A percentile compares a stretch with the other conserved stretches of the same genome.
These are phyloP conservation scores for Paraconiothyrium brasiliense DNA, from an alignment of 2,329 filamentous ascomycete genomes.

Conservation along the genomic window DNA sequence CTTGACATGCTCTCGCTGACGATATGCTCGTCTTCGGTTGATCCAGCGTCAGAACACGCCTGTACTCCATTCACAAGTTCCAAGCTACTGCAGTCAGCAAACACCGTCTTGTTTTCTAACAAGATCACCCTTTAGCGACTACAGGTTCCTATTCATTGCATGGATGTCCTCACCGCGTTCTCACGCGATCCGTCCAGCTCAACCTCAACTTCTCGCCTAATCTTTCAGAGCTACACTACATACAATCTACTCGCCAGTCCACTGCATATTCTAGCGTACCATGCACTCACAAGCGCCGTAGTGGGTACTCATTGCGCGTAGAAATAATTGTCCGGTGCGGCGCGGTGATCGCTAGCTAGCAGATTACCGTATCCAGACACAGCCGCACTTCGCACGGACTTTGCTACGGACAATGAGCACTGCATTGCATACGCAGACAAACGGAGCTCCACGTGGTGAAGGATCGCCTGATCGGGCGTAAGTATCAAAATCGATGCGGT, in stretches of 20 bases:
- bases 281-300: not conserved
- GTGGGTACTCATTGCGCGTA: not conserved
- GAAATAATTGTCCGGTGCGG: not conserved
- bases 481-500: not conserved
- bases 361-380: not conserved
- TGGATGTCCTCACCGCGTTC: too few relatives aligned
- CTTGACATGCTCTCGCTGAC: too few relatives aligned
- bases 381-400: slow-evolving; percentile 12
- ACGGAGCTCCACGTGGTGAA: slow-evolving; percentile 9
- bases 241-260: not conserved
- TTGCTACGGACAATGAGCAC: slow-evolving; percentile 8
- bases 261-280: not conserved
- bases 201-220: not conserved
- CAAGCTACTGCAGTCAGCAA: too few relatives aligned
- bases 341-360: not conserved
- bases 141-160: too few relatives aligned
- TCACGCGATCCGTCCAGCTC: not conserved
- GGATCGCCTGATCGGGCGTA: slow-evolving; percentile 3
- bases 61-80: too few relatives aligned
- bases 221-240: not conserved
- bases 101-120: too few relatives aligned
- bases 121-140: too few relatives aligned
- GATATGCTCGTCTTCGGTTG: too few relatives aligned
- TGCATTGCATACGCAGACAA: not conserved
- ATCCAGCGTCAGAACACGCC: too few relatives aligned